A percentile compares a stretch with the other conserved stretches of the same genome.
These are phyloP conservation scores for Umbilicus rupestris DNA, from an alignment of 164 flowering plant species.

Conservation along the genomic window DNA sequence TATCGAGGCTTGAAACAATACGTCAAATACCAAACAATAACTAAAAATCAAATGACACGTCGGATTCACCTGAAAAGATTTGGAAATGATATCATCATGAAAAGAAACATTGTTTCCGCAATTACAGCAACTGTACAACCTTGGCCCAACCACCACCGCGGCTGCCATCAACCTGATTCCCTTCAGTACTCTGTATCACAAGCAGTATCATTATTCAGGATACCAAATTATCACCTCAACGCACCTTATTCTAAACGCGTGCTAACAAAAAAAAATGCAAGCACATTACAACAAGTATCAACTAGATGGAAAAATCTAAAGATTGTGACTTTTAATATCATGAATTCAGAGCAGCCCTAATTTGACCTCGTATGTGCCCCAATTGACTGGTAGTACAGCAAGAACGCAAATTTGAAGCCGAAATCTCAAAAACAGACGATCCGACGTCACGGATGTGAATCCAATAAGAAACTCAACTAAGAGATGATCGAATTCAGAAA, in stretches of 20 bases:
- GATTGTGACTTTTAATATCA: not conserved
- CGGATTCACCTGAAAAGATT: slow-evolving; percentile 45
- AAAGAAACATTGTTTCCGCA: slow-evolving; percentile 61
- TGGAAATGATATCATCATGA: slow-evolving; percentile 62
- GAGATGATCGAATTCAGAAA: too few species aligned
- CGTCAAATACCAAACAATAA: not conserved
- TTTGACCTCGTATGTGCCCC: not conserved
- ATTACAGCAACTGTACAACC: slow-evolving; percentile 57
- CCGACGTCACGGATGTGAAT: not conserved
- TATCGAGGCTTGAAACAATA: not conserved
- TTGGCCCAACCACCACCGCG: slow-evolving; percentile 38
- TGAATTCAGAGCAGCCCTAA: not conserved
- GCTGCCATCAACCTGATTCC: not conserved
- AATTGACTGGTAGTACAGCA: not conserved
- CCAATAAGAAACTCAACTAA: not conserved
- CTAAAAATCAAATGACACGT: not conserved
- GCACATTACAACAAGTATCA: not conserved
- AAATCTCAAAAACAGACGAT: not conserved
- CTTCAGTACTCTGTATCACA: not conserved
- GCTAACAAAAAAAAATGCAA: not conserved
- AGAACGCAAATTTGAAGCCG: not conserved
- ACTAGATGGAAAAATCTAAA: not conserved
- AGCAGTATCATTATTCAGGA: not conserved
- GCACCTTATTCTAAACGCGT: not conserved
- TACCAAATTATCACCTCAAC: not conserved